phyloP scores from a whole-genome alignment of 2,329 filamentous ascomycete species.

The Trichoderma citrinoviride region DNA sequence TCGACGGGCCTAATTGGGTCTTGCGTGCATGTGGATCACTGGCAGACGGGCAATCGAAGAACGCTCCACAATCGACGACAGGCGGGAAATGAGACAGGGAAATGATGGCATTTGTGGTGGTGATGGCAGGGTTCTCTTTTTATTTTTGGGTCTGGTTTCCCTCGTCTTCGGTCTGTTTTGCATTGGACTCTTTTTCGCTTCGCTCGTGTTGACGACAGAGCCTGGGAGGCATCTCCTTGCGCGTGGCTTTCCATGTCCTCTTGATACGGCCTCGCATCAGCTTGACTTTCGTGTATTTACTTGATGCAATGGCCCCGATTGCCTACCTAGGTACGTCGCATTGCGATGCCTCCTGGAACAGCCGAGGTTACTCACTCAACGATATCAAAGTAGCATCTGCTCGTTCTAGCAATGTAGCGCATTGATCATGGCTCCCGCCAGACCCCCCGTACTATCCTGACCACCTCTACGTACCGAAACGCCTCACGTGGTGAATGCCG shows the following conservation, averaged over 20 bases:
- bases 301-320: too few species aligned
- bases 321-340: too few species aligned
- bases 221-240: too few species aligned
- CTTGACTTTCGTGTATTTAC: too few species aligned
- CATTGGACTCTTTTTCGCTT: neutral
- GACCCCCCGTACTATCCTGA: neutral
- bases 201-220: neutral
- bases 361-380: neutral
- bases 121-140: neutral
- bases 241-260: too few species aligned
- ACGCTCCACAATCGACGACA: slow-evolving; percentile 15
- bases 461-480: neutral
- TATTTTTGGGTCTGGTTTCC: neutral
- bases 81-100: slow-evolving; percentile 18
- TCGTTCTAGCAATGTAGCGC: neutral
- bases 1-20: slow-evolving; percentile 17
- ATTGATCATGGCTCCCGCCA: neutral
- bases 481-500: neutral
- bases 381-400: neutral
- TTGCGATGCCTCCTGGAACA: slow-evolving; percentile 1
- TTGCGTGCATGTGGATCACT: slow-evolving; percentile 17
- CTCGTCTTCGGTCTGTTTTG: neutral
- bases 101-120: slow-evolving; percentile 1
- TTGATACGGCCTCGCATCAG: too few species aligned
- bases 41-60: slow-evolving; percentile 16